Evolutionary conservation across 257 asterid species (phyloP), one percentile per base, ranked within the genome.

Genomic region (Solanum chmielewskii): DNA sequence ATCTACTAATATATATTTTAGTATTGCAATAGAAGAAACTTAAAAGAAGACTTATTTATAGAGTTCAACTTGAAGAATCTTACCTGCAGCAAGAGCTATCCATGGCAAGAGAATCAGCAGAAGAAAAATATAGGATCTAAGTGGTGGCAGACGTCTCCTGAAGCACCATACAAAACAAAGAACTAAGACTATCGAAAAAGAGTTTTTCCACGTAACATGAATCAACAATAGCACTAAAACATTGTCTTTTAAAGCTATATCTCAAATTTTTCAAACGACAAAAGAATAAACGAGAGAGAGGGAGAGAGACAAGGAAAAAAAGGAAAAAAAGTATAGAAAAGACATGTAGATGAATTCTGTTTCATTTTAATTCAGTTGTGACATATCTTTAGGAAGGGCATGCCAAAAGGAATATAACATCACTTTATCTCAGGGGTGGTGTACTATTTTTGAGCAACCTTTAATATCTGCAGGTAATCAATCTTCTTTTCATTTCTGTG

Each of bases 71-170:
- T 25, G 41, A 84, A 25, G 83, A 86, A 39, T 64, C 94, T 92
- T 93, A 95, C 98, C 62, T 88, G 93, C 83, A 84, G 97, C 93
- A 86, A 91, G 88, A 68, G 90, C 90, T 88, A 93, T 90, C 98
- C 98, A 95, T 6, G 98, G 98, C 91, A 94, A 88, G 78, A 95
- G 91, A 86, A 93, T 90, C 86, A 94, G 82, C 16, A 97, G 93
- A 86, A 95, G 94, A 88, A 91, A 89, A 85, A 90, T 78, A 86
- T 90, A 90, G 45, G 98, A 92, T 76, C 95, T 93, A 77, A 95
- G 88, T 21, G 96, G 97, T 82, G 98, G 95, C 87, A 95, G 90
- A 70, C 93, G 95, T 91, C 98, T 93, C 98, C 98, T 95, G 97
- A 64, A 87, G 92, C 64, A 82, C 90, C 86, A 87, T 77, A 87